Percentiles rank a stretch among this genome's conserved stretches.
phyloP scores from a whole-genome alignment of 352 stramenopile genomes.

The Lagenidium giganteum region DNA sequence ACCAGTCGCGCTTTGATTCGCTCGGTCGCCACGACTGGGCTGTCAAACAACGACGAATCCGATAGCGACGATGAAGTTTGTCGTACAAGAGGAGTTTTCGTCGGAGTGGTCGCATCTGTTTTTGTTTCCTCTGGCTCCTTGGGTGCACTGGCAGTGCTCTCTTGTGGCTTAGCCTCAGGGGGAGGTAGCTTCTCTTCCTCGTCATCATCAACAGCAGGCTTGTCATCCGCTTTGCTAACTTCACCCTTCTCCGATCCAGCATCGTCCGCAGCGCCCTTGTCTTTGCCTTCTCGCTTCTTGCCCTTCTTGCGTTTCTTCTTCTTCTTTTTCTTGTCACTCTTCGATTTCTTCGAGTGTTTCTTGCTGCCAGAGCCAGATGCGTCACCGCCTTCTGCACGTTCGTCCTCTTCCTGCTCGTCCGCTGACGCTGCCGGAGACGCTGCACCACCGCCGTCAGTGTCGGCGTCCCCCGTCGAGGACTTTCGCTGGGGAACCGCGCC shows the following conservation, averaged over 20 bases:
- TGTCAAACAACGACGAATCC: conserved; percentile 32
- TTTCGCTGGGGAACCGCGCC: too few relatives aligned
- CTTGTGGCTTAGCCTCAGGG: too few relatives aligned
- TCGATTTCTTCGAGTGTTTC: conserved; percentile 27
- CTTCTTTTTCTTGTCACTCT: conserved; percentile 48
- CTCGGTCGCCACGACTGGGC: conserved; percentile 32
- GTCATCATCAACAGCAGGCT: too few relatives aligned
- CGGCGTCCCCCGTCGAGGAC: too few relatives aligned
- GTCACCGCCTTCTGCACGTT: conserved; percentile 29
- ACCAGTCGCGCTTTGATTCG: conserved; percentile 43
- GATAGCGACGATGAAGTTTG: conserved; percentile 18
- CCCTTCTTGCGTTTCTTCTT: conserved; percentile 51
- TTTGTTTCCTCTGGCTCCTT: too few relatives aligned
- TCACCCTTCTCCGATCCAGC: too few relatives aligned
- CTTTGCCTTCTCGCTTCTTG: conserved; percentile 24
- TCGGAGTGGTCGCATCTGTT: too few relatives aligned
- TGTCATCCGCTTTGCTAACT: too few relatives aligned
- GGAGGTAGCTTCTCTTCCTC: too few relatives aligned
- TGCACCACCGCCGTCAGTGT: conserved; percentile 6
- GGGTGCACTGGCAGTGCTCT: too few relatives aligned
- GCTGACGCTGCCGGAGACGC: conserved; percentile 11
- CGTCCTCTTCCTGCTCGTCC: conserved; percentile 16
- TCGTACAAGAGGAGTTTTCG: too few relatives aligned
- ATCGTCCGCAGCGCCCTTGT: conserved; percentile 9
- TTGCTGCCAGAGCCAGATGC: conserved; percentile 23